Evolutionary conservation across 1,139 yeast genomes (phyloP), one percentile per base, ranked within the genome.

Genomic region (Blastobotrys persicus): DNA sequence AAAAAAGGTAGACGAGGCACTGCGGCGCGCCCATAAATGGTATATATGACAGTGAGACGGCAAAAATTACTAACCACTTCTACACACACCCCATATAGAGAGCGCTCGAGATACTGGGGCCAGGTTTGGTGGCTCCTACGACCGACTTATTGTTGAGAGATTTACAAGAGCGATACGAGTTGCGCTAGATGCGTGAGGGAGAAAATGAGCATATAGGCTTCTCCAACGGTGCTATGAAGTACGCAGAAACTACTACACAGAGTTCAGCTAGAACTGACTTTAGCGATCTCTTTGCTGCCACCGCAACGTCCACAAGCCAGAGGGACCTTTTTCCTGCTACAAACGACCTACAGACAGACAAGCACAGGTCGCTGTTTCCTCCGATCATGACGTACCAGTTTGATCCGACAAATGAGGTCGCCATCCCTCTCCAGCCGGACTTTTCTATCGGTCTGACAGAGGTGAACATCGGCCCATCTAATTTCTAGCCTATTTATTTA

Each of bases 361-460:
- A 12, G n/a, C 14, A 26, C 31, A 26, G 6, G 6, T 46, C 55
- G 4, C 44, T 59, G 42, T 59, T 59, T 45, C 63, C 63, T 16
- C 61, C 62, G 1, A 55, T 59, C 18, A 44, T 55, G 18, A 40
- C 56, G 4, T 34, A 49, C 34, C 62, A 59, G 47, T 59, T 59
- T 44, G 52, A 51, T 28, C 43, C 34, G 13, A 34, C 41, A 7
- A 54, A 54, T 31, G 52, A 51, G 6, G 31, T 45, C 11, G 59
- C 61, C 9, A 52, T 59, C 28, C 62, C 63, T 6, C 51, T 59
- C 28, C 49, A 55, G 11, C 62, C 63, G n/a, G 63, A 59, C 50
- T 57, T 42, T 32, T 52, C 59, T 5, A 31, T 50, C 16, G 43
- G 39, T 45, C 54, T 28, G 14, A 35, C 46, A 7, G 41, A 28